phyloP scores from a whole-genome alignment of 2,329 filamentous ascomycete species.

The Pseudogymnoascus sp. region DNA sequence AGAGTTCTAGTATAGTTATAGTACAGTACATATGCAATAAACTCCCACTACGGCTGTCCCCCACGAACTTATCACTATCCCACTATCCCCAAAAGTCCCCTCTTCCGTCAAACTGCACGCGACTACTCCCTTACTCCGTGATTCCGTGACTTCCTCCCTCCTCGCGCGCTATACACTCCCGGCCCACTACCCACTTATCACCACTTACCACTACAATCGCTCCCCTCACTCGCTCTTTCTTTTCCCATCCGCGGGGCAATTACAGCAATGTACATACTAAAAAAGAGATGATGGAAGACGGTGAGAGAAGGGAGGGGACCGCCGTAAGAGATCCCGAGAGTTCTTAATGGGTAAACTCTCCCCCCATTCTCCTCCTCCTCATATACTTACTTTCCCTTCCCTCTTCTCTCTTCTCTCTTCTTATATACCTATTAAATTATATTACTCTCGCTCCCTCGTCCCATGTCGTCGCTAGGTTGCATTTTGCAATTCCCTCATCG shows the following conservation, averaged over 20 bases:
- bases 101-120: neutral
- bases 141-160: neutral
- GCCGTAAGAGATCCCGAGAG: neutral
- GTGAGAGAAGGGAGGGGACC: neutral
- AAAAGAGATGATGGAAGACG: neutral
- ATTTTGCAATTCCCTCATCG: neutral
- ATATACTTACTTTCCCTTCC: too few species aligned
- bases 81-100: neutral
- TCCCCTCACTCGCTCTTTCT: neutral
- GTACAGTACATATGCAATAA: neutral
- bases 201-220: conserved; percentile 1
- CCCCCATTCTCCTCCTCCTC: neutral
- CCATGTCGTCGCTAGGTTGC: neutral
- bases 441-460: neutral
- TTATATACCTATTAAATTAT: neutral
- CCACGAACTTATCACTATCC: neutral
- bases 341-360: neutral
- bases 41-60: neutral
- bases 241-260: conserved; percentile 2
- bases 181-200: conserved; percentile 6
- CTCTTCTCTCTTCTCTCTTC: neutral
- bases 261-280: conserved; percentile 5
- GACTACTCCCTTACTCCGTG: neutral
- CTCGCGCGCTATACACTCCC: neutral
- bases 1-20: neutral